These are phyloP conservation scores for Lavandula angustifolia DNA, from an alignment of 257 asterid species.

Conservation along the genomic window DNA sequence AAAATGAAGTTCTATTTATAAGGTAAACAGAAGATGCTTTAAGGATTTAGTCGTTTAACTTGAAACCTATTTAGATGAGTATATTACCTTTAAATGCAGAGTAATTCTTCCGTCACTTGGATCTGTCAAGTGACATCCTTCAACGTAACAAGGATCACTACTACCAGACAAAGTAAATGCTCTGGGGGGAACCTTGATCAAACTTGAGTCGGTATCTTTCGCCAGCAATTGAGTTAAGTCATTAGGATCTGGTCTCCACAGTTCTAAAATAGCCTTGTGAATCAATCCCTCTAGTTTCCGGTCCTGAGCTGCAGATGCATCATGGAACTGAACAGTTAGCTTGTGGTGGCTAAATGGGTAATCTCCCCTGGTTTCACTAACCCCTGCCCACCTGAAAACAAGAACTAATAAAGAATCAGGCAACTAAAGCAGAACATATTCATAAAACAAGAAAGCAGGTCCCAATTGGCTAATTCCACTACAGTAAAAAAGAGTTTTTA, in stretches of 20 bases:
- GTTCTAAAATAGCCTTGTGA: conserved; percentile 86
- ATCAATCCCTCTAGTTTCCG: conserved; percentile 84
- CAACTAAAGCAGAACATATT: conserved; percentile 17
- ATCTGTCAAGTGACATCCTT: conserved; percentile 87
- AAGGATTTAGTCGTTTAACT: background rate
- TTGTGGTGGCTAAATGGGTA: conserved; percentile 95
- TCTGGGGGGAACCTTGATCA: conserved; percentile 77
- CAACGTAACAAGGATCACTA: conserved; percentile 95
- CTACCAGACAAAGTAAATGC: conserved; percentile 79
- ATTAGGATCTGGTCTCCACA: conserved; percentile 91
- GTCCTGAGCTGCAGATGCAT: conserved; percentile 87
- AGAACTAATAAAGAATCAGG: conserved; percentile 32
- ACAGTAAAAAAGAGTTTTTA: background rate
- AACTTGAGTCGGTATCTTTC: conserved; percentile 63
- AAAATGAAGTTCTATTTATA: conserved; percentile 11
- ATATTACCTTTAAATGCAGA: conserved; percentile 76
- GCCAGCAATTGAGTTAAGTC: conserved; percentile 72
- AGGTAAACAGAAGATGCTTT: conserved; percentile 16
- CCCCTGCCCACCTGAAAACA: conserved; percentile 75
- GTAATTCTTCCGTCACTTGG: conserved; percentile 87
- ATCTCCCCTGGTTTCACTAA: conserved; percentile 80
- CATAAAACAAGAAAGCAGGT: conserved; percentile 9
- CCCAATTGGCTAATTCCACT: background rate
- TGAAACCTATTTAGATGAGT: conserved; percentile 10
- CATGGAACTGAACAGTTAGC: conserved; percentile 87